Evolutionary conservation across 148 eudicot genomes (phyloP).

Genomic region (Pharnaceum exiguum): DNA sequence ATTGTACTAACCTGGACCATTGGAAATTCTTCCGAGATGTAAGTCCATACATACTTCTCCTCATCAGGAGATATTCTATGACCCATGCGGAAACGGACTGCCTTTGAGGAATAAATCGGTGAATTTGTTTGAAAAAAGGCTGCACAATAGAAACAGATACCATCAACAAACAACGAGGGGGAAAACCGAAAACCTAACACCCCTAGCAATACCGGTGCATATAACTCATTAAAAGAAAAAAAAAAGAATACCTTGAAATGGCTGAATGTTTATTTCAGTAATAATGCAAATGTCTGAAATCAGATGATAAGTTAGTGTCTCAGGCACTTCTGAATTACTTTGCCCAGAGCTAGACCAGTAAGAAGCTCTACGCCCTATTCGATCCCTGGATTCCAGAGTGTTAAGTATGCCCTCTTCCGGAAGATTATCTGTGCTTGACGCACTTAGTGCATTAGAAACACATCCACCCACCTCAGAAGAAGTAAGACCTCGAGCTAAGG

Average conservation of each 20-base stretch:
- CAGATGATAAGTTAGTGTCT: slow-evolving; percentile 58
- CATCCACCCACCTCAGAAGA: slow-evolving; percentile 42
- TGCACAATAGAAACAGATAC: slow-evolving; percentile 21
- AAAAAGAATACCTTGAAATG: slow-evolving; percentile 55
- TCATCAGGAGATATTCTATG: slow-evolving; percentile 44
- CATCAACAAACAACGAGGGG: slow-evolving; percentile 8
- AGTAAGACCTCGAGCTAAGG: slow-evolving; percentile 46
- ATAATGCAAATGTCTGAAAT: slow-evolving; percentile 55
- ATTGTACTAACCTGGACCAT: slow-evolving; percentile 61
- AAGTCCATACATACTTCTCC: slow-evolving; percentile 70
- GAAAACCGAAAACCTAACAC: slow-evolving; percentile 7
- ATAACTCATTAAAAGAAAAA: not conserved
- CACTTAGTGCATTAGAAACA: slow-evolving; percentile 56
- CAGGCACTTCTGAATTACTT: slow-evolving; percentile 60
- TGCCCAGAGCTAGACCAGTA: slow-evolving; percentile 91
- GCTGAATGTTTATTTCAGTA: slow-evolving; percentile 55
- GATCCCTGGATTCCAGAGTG: slow-evolving; percentile 67
- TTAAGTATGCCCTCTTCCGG: slow-evolving; percentile 65
- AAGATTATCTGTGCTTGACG: slow-evolving; percentile 84
- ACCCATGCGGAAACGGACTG: slow-evolving; percentile 73
- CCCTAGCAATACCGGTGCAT: too few relatives aligned
- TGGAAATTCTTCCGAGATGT: slow-evolving; percentile 70
- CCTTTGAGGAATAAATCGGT: slow-evolving; percentile 87
- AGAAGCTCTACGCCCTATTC: slow-evolving; percentile 37
- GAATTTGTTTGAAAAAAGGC: slow-evolving; percentile 59